Percentiles rank a stretch among this genome's conserved stretches.
Conservation (phyloP, 2,329 filamentous ascomycete species). For the Botrytis aclada region DNA sequence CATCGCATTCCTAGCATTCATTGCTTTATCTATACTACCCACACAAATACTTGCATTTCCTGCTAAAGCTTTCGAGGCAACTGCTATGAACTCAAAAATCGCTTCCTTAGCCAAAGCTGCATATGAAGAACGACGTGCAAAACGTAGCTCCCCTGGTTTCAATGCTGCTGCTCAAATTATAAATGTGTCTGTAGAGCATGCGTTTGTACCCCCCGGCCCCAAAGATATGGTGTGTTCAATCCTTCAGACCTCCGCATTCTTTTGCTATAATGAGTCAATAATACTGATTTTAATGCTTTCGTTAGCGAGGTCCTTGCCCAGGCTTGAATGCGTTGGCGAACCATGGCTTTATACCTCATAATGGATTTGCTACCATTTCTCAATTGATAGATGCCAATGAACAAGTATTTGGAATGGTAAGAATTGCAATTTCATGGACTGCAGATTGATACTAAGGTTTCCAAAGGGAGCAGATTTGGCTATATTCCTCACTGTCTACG, state of each 20-base stretch:
- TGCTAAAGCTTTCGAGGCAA: conserved; percentile 20
- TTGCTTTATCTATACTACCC: not conserved
- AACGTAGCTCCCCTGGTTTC: conserved; percentile 18
- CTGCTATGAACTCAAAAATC: conserved; percentile 6
- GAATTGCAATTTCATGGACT: not conserved
- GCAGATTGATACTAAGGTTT: conserved; percentile 25
- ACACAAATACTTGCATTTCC: conserved; percentile 1
- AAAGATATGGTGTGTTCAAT: conserved; percentile 1
- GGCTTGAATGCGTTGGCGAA: conserved; percentile 44
- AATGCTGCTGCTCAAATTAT: conserved; percentile 22
- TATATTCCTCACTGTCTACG: not conserved
- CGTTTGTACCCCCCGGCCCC: conserved; percentile 5
- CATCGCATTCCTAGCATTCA: not conserved
- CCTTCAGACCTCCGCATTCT: not conserved
- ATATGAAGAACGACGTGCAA: conserved; percentile 12
- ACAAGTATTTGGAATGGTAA: conserved; percentile 45
- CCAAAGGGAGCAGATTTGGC: conserved; percentile 12
- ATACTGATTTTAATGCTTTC: not conserved
- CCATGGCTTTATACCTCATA: conserved; percentile 41
- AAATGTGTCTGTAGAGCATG: conserved; percentile 13
- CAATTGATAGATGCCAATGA: not conserved
- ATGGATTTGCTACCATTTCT: conserved; percentile 34
- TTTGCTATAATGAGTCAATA: not conserved
- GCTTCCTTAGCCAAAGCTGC: conserved; percentile 13
- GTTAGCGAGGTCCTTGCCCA: conserved; percentile 35